A percentile compares a stretch with the other conserved stretches of the same genome.
Conservation (phyloP, 306 rosid species). For the Geum urbanum region DNA sequence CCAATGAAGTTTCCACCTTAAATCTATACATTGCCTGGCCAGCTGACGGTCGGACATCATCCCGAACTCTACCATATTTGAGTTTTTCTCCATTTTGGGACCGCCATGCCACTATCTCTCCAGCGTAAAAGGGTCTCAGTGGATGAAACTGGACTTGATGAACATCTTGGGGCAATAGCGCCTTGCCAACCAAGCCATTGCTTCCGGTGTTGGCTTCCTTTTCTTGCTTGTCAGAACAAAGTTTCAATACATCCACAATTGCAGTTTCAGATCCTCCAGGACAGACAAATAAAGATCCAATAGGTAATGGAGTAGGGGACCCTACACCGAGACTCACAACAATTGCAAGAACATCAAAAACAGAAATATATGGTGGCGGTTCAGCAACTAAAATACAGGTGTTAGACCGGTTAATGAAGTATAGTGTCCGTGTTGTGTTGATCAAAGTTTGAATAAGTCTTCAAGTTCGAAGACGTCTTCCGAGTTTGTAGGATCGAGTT, state of each 20-base stretch:
- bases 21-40: conserved; percentile 92
- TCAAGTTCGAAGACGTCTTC: too few relatives aligned
- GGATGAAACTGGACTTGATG: conserved; percentile 94
- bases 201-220: conserved; percentile 51
- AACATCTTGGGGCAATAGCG: conserved; percentile 81
- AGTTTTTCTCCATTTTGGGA: conserved; percentile 86
- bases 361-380: conserved; percentile 72
- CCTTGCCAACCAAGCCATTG: conserved; percentile 65
- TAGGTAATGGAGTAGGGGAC: conserved; percentile 75
- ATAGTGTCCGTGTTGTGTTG: conserved; percentile 42
- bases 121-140: conserved; percentile 85
- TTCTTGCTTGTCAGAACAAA: conserved; percentile 77
- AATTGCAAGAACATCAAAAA: conserved; percentile 73
- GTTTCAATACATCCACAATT: conserved; percentile 65
- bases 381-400: conserved; percentile 72
- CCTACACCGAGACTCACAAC: conserved; percentile 85
- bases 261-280: conserved; percentile 83
- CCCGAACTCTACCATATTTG: conserved; percentile 77
- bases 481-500: too few relatives aligned
- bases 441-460: too few relatives aligned
- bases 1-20: conserved; percentile 67
- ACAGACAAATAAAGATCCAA: conserved; percentile 75
- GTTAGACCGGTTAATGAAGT: conserved; percentile 61
- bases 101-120: conserved; percentile 98
- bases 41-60: conserved; percentile 80